Base-by-base conservation (phyloP, 306 rosid genomes). In the Vachellia collinsii region DNA sequence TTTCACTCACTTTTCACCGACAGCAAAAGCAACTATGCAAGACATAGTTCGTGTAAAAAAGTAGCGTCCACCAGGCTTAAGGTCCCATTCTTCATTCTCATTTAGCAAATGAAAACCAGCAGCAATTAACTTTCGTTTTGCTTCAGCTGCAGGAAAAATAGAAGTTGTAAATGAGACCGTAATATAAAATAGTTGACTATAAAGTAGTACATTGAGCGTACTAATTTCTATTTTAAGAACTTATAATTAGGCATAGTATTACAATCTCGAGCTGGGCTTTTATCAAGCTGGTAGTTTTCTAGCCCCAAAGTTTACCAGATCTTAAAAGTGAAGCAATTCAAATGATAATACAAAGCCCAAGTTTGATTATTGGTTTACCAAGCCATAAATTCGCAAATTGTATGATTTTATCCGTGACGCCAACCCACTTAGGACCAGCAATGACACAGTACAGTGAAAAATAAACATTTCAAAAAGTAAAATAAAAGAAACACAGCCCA, bases 11-110 rank as follows among this genome's bases (percentile, higher is more conserved):
- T 91, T 89, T 75, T 93, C 92, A 77, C 98, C 99, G 36, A 93
- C 84, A 59, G 97, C 85, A 83, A 95, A 93, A 50, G 99, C 99
- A 79, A 95, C 93, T 85, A 95, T 86, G 79, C 88, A 90, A 74
- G 99, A 93, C 99, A 95, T 91, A 58, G 93, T 93, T 64, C 99
- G 89, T 23, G 98, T 93, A 80, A 95, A 95, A 83, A 93, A 91
- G 85, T 95, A 95, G 80, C 96, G 89, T 53, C 98, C 98, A 12
- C 99, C 97, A 53, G 97, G 99, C 75, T 91, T 87, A n/a, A 95
- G 86, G 75, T 91, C 82, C 99, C 99, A 95, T 66, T 93, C 94
- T 41, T 93, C 91, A 79, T 87, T 89, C 88, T 93, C 99, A 64
- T 86, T 74, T 20, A 95, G 86, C 77, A 93, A 75, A 61, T 88